Evolutionary conservation across 192 early-diverging fungal species (phyloP).

Genomic region (Coemansia sp.): DNA sequence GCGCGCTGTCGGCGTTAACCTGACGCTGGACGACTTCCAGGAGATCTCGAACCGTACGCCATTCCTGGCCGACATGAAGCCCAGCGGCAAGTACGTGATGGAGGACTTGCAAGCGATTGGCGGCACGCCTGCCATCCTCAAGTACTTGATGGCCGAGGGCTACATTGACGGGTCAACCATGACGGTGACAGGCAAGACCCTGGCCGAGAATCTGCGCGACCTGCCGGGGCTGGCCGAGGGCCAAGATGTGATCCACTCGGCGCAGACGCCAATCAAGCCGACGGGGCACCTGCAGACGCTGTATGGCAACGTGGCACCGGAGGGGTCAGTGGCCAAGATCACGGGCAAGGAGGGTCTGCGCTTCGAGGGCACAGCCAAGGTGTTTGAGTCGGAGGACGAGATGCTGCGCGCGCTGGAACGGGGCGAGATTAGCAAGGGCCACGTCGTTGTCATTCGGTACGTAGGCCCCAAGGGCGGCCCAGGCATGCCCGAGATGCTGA

Average conservation of each 20-base stretch:
- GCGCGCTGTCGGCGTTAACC: slow-evolving; percentile 70
- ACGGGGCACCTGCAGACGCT: slow-evolving; percentile 94
- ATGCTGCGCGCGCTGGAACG: slow-evolving; percentile 88
- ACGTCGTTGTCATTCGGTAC: slow-evolving; percentile 93
- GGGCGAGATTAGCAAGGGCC: slow-evolving; percentile 84
- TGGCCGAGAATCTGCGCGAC: slow-evolving; percentile 83
- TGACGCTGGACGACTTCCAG: slow-evolving; percentile 96
- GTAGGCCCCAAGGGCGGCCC: slow-evolving; percentile 98
- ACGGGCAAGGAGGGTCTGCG: slow-evolving; percentile 96
- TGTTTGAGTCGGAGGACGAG: slow-evolving; percentile 88
- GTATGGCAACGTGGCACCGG: slow-evolving; percentile 89
- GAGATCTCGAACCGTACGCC: slow-evolving; percentile 81
- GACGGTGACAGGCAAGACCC: slow-evolving; percentile 96
- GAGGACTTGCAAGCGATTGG: slow-evolving; percentile 90
- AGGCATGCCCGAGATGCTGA: slow-evolving; percentile 99
- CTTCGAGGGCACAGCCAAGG: slow-evolving; percentile 84
- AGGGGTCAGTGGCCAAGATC: slow-evolving; percentile 97
- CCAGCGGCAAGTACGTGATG: slow-evolving; percentile 98
- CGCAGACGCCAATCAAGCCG: slow-evolving; percentile 84
- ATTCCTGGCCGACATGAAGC: slow-evolving; percentile 97
- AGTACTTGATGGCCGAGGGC: slow-evolving; percentile 85
- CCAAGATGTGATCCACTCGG: slow-evolving; percentile 85
- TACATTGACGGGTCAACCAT: slow-evolving; percentile 82
- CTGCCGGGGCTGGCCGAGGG: slow-evolving; percentile 66
- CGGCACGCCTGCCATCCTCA: slow-evolving; percentile 91